Evolutionary conservation across 306 rosid genomes (phyloP).

Genomic region (Amphicarpaea edgeworthii): DNA sequence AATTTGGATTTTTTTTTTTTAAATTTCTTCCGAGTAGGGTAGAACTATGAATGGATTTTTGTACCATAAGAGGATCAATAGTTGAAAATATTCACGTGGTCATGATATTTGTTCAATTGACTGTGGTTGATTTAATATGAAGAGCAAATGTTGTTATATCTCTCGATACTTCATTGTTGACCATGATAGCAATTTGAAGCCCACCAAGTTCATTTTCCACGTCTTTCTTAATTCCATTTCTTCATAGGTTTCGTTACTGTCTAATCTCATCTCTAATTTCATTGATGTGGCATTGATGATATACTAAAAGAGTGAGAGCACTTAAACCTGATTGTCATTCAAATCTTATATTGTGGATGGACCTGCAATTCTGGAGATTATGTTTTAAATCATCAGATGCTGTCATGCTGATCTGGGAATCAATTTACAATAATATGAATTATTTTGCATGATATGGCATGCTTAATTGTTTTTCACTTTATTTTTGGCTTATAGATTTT

Average conservation of each 20-base stretch:
- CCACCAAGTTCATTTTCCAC: neutral
- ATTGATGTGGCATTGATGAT: neutral
- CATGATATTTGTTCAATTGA: neutral
- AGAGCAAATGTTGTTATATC: neutral
- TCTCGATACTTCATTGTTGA: too few relatives aligned
- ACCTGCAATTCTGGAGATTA: neutral
- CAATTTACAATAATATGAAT: neutral
- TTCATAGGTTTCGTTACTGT: neutral
- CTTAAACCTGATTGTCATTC: neutral
- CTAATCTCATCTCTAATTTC: constrained; percentile 4
- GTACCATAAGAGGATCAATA: neutral
- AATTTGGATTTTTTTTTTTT: neutral
- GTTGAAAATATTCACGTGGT: neutral
- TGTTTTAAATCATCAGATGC: neutral
- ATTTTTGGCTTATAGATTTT: neutral
- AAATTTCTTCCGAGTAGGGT: neutral
- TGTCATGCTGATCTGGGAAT: neutral
- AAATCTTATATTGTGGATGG: neutral
- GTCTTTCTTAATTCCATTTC: neutral
- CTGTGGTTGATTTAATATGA: neutral
- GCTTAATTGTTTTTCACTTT: neutral
- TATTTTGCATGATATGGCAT: neutral
- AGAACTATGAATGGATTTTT: neutral
- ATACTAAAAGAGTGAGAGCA: neutral
- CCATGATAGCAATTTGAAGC: neutral